Conservation (phyloP, 352 stramenopile species). For the Globisporangium nodosum region DNA sequence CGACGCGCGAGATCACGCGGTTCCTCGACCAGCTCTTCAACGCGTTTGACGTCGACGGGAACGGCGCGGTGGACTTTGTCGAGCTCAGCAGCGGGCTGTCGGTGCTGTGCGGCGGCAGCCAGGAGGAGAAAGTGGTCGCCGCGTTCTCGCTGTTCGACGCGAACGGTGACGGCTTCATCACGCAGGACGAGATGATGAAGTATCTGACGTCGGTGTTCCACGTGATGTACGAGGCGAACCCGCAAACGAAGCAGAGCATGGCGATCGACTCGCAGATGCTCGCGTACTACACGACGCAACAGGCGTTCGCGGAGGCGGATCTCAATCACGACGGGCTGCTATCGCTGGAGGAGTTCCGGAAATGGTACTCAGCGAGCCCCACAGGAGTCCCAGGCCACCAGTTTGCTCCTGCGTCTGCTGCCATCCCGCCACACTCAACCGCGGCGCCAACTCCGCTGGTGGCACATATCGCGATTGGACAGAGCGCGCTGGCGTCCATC, state of each 20-base stretch:
- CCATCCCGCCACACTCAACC: neutral
- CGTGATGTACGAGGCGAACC: constrained; percentile 51
- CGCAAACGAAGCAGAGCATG: constrained; percentile 28
- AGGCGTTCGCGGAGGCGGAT: constrained; percentile 87
- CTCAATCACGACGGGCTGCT: constrained; percentile 73
- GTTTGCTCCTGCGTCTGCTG: constrained; percentile 1
- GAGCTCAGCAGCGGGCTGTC: constrained; percentile 76
- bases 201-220: constrained; percentile 75
- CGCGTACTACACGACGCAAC: constrained; percentile 60
- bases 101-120: constrained; percentile 61
- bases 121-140: constrained; percentile 71
- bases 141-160: constrained; percentile 85
- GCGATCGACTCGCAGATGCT: constrained; percentile 49
- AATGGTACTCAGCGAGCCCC: constrained; percentile 50
- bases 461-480: constrained; percentile 13
- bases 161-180: constrained; percentile 82
- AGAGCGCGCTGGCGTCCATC: constrained; percentile 36
- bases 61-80: constrained; percentile 66
- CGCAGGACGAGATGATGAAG: constrained; percentile 68
- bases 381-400: neutral
- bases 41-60: constrained; percentile 66
- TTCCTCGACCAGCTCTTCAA: constrained; percentile 77
- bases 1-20: constrained; percentile 36
- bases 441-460: constrained; percentile 1
- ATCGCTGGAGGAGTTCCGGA: constrained; percentile 76